These are phyloP conservation scores for Ascochyta clinopodiicola DNA, from an alignment of 2,329 filamentous ascomycete genomes.

Conservation along the genomic window DNA sequence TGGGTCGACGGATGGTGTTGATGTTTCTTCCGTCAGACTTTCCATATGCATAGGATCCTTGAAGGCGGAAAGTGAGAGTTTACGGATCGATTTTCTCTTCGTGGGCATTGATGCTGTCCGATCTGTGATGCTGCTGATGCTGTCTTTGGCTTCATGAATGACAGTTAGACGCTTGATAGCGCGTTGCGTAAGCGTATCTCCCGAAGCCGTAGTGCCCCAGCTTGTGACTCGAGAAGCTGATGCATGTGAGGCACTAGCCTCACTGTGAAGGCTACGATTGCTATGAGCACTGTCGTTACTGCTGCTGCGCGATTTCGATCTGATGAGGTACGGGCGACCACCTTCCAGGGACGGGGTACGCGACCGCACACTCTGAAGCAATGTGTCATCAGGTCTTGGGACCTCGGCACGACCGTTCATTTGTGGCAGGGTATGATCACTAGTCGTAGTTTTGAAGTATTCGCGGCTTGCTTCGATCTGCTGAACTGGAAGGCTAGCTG, in stretches of 20 bases:
- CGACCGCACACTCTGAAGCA: constrained; percentile 51
- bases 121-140: constrained; percentile 39
- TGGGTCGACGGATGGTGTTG: constrained; percentile 36
- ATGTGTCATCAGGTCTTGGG: constrained; percentile 50
- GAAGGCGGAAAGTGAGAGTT: constrained; percentile 35
- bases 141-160: constrained; percentile 63
- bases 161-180: constrained; percentile 67
- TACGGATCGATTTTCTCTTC: constrained; percentile 28
- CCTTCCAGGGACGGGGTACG: constrained; percentile 35
- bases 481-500: constrained; percentile 56
- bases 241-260: constrained; percentile 60
- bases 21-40: constrained; percentile 31
- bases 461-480: constrained; percentile 58
- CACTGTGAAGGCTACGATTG: constrained; percentile 41
- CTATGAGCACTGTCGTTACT: constrained; percentile 34
- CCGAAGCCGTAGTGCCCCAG: constrained; percentile 70
- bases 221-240: constrained; percentile 66
- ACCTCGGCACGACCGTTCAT: constrained; percentile 45
- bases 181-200: constrained; percentile 60
- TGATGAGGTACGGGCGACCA: constrained; percentile 12
- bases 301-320: constrained; percentile 30
- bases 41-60: constrained; percentile 43
- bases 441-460: constrained; percentile 44
- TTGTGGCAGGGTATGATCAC: constrained; percentile 6
- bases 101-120: constrained; percentile 12